A percentile compares a stretch with the other conserved stretches of the same genome.
phyloP scores from a whole-genome alignment of 768 basidiomycete genomes.

The Leccinum olivaceopallidum region DNA sequence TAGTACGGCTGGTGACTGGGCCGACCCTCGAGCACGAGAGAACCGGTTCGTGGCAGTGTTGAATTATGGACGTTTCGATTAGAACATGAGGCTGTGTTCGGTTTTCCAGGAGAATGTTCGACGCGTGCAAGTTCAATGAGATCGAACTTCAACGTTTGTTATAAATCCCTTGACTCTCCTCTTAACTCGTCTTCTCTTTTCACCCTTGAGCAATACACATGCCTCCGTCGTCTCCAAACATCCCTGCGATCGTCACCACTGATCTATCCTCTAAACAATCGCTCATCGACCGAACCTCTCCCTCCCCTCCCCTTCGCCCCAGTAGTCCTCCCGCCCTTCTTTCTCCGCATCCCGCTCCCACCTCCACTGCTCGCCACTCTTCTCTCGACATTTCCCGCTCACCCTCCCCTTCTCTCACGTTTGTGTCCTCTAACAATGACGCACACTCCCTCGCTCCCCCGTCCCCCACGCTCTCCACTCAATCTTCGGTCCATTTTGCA shows the following conservation, averaged over 20 bases:
- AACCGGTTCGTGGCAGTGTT: slow-evolving; percentile 9
- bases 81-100: slow-evolving; percentile 29
- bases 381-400: slow-evolving; percentile 36
- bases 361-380: slow-evolving; percentile 7
- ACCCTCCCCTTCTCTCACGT: slow-evolving; percentile 31
- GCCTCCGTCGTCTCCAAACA: slow-evolving; percentile 21
- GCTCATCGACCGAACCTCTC: slow-evolving; percentile 9
- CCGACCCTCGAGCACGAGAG: background rate
- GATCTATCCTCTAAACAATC: slow-evolving; percentile 35
- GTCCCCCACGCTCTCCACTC: slow-evolving; percentile 73
- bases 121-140: background rate
- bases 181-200: background rate
- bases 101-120: slow-evolving; percentile 31
- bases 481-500: slow-evolving; percentile 60
- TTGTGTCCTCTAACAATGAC: slow-evolving; percentile 44
- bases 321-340: slow-evolving; percentile 11
- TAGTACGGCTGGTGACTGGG: background rate
- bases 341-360: slow-evolving; percentile 13
- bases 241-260: slow-evolving; percentile 37
- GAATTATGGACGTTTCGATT: slow-evolving; percentile 9
- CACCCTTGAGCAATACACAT: slow-evolving; percentile 11
- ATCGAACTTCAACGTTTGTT: background rate
- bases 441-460: slow-evolving; percentile 51
- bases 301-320: background rate
- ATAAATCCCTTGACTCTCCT: slow-evolving; percentile 8